Conservation (phyloP, 2,329 filamentous ascomycete genomes). For the Aspergillus bombycis region DNA sequence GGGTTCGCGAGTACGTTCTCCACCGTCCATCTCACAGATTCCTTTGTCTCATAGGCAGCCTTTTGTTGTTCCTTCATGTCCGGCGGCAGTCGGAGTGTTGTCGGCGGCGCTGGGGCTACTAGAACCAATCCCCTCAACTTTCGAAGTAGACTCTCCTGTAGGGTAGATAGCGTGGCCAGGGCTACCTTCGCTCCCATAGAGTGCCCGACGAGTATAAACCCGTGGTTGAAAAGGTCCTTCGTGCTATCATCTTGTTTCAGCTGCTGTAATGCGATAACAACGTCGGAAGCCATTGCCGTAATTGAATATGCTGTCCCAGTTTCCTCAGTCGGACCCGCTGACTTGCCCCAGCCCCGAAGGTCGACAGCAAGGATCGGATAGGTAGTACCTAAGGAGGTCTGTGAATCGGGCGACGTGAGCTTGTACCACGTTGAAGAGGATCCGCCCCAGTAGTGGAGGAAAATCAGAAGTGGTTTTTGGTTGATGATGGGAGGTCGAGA, state of each 20-base stretch:
- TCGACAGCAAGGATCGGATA: conserved; percentile 35
- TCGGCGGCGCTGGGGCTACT: conserved; percentile 39
- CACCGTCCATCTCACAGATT: conserved; percentile 35
- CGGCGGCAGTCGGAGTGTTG: conserved; percentile 32
- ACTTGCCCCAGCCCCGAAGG: conserved; percentile 43
- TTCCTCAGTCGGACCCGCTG: conserved; percentile 29
- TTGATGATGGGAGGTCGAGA: neutral
- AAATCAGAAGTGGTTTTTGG: conserved; percentile 31
- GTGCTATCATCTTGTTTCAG: conserved; percentile 21
- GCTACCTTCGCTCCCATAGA: conserved; percentile 48
- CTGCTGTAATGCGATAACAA: conserved; percentile 13
- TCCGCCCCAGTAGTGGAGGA: conserved; percentile 46
- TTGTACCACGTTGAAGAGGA: conserved; percentile 38
- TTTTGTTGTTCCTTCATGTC: conserved; percentile 41
- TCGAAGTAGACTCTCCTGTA: conserved; percentile 8
- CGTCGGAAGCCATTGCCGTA: conserved; percentile 23
- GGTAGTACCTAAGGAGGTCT: conserved; percentile 15
- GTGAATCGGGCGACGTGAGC: conserved; percentile 24
- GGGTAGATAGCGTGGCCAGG: conserved; percentile 19
- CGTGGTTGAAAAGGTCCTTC: conserved; percentile 25
- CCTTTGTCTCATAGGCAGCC: conserved; percentile 34
- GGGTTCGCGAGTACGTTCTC: conserved; percentile 36
- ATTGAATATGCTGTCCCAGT: conserved; percentile 30
- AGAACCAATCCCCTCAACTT: conserved; percentile 36
- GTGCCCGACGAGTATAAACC: conserved; percentile 40